Base-by-base conservation (phyloP, 495 filamentous ascomycete genomes). In the Acidiella bohemica region DNA sequence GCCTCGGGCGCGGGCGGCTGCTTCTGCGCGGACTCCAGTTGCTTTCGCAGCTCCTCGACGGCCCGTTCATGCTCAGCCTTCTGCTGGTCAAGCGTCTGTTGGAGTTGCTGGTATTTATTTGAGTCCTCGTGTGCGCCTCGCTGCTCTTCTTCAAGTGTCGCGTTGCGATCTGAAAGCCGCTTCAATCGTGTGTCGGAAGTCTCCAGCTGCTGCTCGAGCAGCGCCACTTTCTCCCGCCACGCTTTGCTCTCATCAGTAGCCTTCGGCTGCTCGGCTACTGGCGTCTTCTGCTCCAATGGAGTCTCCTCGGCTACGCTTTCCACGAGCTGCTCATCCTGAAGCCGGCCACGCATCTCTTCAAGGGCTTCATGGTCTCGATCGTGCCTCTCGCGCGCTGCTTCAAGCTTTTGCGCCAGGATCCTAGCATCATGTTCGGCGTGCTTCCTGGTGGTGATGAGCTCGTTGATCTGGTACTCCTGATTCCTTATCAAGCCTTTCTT, bases 381-480 rank as follows among this genome's bases (percentile, higher is more conserved):
- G 39, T 71, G 68, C 29, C 72, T 61, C 39, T 79, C 72, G 36
- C 69, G 63, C 2, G 67, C 64, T 35, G 64, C 64, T 32, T 72
- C 59, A 0, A 70, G 61, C 30, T 69, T 66, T 40, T 74, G 67
- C 8, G 62, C 59, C 0, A 76, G 61, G n/a, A 66, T 59, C 16
- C 71, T 63, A 37, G 75, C 72, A 38, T 79, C 72, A 43, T 71
- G 61, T 45, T 77, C 70, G 11, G 78, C 56, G 31, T 70, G 65
- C 38, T 68, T 68, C 47, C 71, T 68, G 23, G 70, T 61, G 21
- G 64, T 66, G 42, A 70, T 72, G 23, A 73, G 63, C 29, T 78
- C 75, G 44, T 64, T 71, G 42, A 70, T 67, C 30, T 75, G 72
- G 49, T 73, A 70, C 49, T 81, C 76, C 42, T 73, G 68, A 22